These are phyloP conservation scores for Alternaria conjuncta DNA, from an alignment of 2,329 filamentous ascomycete genomes.

Conservation along the genomic window DNA sequence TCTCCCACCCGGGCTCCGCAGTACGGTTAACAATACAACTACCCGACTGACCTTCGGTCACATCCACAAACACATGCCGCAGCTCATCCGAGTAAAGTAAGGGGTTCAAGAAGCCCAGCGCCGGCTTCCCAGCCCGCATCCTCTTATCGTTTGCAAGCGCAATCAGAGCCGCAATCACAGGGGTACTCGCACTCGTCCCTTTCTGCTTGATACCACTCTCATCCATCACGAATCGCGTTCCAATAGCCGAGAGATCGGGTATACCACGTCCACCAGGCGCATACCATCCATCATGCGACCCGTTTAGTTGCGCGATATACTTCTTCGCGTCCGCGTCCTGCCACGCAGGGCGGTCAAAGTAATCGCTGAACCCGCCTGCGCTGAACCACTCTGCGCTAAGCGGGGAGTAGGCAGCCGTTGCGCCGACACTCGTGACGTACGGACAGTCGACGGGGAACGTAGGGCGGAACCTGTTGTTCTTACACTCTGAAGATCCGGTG, in stretches of 20 bases:
- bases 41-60: neutral
- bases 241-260: neutral
- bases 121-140: neutral
- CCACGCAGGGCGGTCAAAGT: neutral
- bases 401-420: neutral
- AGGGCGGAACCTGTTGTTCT: neutral
- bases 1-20: neutral
- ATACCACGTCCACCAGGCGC: neutral
- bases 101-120: neutral
- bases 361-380: neutral
- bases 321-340: neutral
- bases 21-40: neutral
- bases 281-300: neutral
- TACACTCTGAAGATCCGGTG: neutral
- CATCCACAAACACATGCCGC: neutral
- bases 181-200: neutral
- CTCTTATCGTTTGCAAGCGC: neutral
- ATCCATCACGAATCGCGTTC: neutral
- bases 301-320: neutral
- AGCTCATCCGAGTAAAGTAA: neutral
- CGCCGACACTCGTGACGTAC: neutral
- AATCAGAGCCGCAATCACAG: neutral
- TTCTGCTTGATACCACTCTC: neutral
- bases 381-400: neutral
- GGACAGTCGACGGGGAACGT: neutral